Evolutionary conservation across 306 rosid genomes (phyloP), one percentile per base, ranked within the genome.

Genomic region (Pyrus pyrifolia): DNA sequence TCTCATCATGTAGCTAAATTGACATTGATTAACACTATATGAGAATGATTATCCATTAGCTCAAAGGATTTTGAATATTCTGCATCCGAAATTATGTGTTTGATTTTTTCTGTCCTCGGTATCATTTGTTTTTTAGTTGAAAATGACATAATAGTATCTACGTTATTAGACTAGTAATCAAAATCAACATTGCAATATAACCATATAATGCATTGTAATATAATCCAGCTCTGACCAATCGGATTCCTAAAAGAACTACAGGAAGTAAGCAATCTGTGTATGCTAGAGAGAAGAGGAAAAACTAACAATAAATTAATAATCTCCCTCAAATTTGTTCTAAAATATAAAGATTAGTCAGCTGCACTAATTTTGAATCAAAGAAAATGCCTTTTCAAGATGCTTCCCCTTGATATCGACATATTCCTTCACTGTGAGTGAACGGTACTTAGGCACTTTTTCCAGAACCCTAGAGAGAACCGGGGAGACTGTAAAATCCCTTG

Each of bases 371-470:
- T 68, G 40, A 46, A 89, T 77, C 65, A 80, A 35, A 55, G 93
- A 82, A 40, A 91, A 77, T 1, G 92, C 89, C 40, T 77, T 79
- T 4, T 66, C 73, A 2, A 74, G 52, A 85, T 84, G 73, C 61
- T 84, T 86, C 52, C 84, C 87, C 81, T 89, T 93, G 11, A 91
- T 49, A 2, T 55, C 80, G 21, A 70, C 33, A 15, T 75, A 91
- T 18, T 93, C 92, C 73, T 85, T 88, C 25, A 83, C 86, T 17
- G 76, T 73, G 78, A 93, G 76, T 4, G 88, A 27, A 10, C 85
- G 87, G 76, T 78, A 93, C 5, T 38, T 75, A 9, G 91, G 80
- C 69, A 68, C 29, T 29, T 70, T n/a, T 4, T 51, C 31, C 64
- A 70, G 68, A 60, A 11, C 58, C 55, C 46, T 8, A 0, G 60